Base-by-base conservation (phyloP, 768 basidiomycete genomes). In the Mycena vulgaris region DNA sequence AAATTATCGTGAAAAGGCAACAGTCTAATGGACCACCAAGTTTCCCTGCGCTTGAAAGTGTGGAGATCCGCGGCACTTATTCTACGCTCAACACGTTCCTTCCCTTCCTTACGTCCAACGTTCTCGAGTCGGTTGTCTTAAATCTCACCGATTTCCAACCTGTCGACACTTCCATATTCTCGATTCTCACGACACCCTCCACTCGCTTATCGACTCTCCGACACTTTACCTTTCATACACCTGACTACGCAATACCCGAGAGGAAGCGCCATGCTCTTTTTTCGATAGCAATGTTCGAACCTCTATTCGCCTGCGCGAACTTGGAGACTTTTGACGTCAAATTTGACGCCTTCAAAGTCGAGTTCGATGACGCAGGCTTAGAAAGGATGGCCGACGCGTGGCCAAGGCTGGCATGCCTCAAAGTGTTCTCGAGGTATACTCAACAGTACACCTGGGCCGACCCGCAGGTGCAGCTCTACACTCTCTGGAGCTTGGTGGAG, bases 291-390 rank as follows among this genome's bases (percentile, higher is more conserved):
- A n/a, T n/a, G 42, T 65, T 65, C 31, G 42, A 35, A 16, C 63
- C 63, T 0, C 40, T 65, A 7, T 23, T 56, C 37, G 53, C 40
- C 23, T 65, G 63, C 39, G n/a, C 14, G 21, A 65, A 65, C 31
- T 42, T 65, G 31, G 63, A 65, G n/a, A 56, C 40, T 21, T 16
- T 65, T 10, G 42, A 65, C 40, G n/a, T 65, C 28, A 64, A 64
- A 17, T 13, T 64, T 17, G 63, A 65, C 28, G 63, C 53, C 5
- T 21, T n/a, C 30, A 23, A 33, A 28, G 63, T 65, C 13, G 63
- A 65, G 14, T 56, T 65, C 11, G 14, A 37, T 53, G 52, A 65
- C 45, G 31, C 30, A 35, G 42, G 56, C 31, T 16, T 65, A 23
- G 53, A 56, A 23, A 45, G 13, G 25, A 65, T 65, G 53, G 52